These are phyloP conservation scores for Penicillium arizonense DNA, from an alignment of 495 filamentous ascomycete genomes.

Conservation along the genomic window DNA sequence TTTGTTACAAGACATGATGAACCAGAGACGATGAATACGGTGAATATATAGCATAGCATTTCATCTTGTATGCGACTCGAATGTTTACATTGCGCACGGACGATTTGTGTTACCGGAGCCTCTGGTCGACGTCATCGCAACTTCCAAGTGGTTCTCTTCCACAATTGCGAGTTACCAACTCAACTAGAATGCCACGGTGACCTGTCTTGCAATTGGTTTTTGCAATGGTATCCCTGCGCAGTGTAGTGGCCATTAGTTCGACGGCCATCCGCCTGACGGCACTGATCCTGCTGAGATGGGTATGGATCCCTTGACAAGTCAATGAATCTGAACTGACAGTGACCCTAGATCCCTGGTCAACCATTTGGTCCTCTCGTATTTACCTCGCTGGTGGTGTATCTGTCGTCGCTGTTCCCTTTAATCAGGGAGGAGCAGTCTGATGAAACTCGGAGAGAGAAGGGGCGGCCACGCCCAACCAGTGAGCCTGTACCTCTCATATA, in stretches of 20 bases:
- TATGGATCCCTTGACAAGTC: slow-evolving; percentile 33
- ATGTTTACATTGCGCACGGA: not conserved
- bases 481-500: not conserved
- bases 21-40: slow-evolving; percentile 16
- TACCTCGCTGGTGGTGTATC: slow-evolving; percentile 69
- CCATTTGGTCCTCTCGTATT: slow-evolving; percentile 64
- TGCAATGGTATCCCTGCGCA: slow-evolving; percentile 30
- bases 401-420: slow-evolving; percentile 58
- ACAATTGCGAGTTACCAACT: too few species aligned
- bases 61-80: too few species aligned
- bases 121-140: slow-evolving; percentile 1
- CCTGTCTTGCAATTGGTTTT: not conserved
- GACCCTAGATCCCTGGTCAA: slow-evolving; percentile 59
- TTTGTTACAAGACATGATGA: slow-evolving; percentile 33
- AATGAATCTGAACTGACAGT: slow-evolving; percentile 6
- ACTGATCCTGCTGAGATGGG: slow-evolving; percentile 88
- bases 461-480: slow-evolving; percentile 6
- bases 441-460: slow-evolving; percentile 3
- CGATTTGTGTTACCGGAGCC: not conserved
- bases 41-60: not conserved
- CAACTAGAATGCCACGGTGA: not conserved
- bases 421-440: slow-evolving; percentile 1
- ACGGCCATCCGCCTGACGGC: slow-evolving; percentile 54
- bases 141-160: not conserved
- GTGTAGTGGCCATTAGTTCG: slow-evolving; percentile 54